Percentiles rank a stretch among this genome's conserved stretches.
Conservation (phyloP, 345 rosid species). For the Moringa oleifera region DNA sequence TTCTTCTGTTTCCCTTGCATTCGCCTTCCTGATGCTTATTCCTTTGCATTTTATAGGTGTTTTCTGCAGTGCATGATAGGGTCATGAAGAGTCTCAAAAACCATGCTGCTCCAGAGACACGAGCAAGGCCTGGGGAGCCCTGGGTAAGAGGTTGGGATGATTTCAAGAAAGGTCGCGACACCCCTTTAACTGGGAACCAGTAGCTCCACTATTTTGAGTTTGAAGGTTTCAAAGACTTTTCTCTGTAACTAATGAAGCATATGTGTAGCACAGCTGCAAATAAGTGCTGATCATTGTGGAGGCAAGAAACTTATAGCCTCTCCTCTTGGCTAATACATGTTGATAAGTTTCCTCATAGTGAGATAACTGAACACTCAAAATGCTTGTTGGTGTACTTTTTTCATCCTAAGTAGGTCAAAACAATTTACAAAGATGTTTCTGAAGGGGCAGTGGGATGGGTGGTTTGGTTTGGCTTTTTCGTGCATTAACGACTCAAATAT, state of each 20-base stretch:
- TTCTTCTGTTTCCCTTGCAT: background rate
- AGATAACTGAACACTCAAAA: background rate
- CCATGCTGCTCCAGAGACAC: conserved; percentile 31
- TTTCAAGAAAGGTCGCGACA: conserved; percentile 32
- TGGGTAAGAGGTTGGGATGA: conserved; percentile 41
- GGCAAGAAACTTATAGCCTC: background rate
- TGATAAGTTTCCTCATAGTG: background rate
- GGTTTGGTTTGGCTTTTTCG: too few species aligned
- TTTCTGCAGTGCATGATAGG: conserved; percentile 57
- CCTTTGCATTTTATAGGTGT: conserved; percentile 40
- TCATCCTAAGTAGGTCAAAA: too few species aligned
- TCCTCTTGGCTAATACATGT: background rate
- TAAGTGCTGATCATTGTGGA: background rate
- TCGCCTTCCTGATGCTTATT: background rate
- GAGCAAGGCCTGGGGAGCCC: conserved; percentile 29
- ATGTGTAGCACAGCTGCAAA: too few species aligned
- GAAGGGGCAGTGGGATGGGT: too few species aligned
- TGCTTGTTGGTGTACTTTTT: too few species aligned
- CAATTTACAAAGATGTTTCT: too few species aligned
- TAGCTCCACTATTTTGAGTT: background rate
- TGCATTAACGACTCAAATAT: too few species aligned
- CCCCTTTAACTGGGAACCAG: conserved; percentile 30
- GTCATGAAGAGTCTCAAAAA: conserved; percentile 40
- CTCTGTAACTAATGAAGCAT: too few species aligned
- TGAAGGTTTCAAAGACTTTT: background rate